Conservation (phyloP, 305 asterid genomes). For the Striga hermonthica region DNA sequence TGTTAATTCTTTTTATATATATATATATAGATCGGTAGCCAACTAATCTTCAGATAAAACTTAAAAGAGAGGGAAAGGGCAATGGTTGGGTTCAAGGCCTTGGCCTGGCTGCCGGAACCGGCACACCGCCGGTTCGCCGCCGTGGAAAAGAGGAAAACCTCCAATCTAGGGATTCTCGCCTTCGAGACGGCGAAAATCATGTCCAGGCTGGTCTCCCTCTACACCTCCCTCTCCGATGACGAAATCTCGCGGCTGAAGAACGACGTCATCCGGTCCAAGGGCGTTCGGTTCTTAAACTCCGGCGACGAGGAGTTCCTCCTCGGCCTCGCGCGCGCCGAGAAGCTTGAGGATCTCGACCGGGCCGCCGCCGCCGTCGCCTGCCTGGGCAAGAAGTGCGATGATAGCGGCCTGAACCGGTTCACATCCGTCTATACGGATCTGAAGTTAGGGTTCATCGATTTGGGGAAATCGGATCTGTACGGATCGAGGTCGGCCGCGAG, state of each 20-base stretch:
- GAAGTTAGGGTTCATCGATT: slow-evolving; percentile 45
- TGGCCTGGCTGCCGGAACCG: slow-evolving; percentile 46
- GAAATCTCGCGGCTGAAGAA: slow-evolving; percentile 34
- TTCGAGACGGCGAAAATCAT: slow-evolving; percentile 73
- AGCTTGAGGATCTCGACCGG: slow-evolving; percentile 73
- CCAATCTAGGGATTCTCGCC: slow-evolving; percentile 57
- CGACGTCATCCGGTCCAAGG: slow-evolving; percentile 31
- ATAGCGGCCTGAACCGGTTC: slow-evolving; percentile 47
- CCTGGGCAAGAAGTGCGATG: slow-evolving; percentile 56
- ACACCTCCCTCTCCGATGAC: slow-evolving; percentile 37
- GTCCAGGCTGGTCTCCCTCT: slow-evolving; percentile 43
- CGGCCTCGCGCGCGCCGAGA: slow-evolving; percentile 67
- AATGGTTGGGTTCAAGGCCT: slow-evolving; percentile 41
- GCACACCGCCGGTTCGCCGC: slow-evolving; percentile 26
- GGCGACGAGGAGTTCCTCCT: slow-evolving; percentile 46
- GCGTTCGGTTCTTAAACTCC: slow-evolving; percentile 58
- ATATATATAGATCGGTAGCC: too few species aligned
- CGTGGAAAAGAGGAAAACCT: slow-evolving; percentile 13
- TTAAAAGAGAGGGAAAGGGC: neutral
- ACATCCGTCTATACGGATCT: slow-evolving; percentile 50
- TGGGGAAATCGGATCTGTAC: slow-evolving; percentile 38
- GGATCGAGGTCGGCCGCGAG: slow-evolving; percentile 50
- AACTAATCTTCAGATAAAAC: too few species aligned
- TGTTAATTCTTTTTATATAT: too few species aligned
- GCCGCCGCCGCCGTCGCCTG: slow-evolving; percentile 53